Percentiles rank a stretch among this genome's conserved stretches.
Evolutionary conservation across 2,329 filamentous ascomycete genomes (phyloP).

Genomic region (Hymenotorrendiella dingleyae): DNA sequence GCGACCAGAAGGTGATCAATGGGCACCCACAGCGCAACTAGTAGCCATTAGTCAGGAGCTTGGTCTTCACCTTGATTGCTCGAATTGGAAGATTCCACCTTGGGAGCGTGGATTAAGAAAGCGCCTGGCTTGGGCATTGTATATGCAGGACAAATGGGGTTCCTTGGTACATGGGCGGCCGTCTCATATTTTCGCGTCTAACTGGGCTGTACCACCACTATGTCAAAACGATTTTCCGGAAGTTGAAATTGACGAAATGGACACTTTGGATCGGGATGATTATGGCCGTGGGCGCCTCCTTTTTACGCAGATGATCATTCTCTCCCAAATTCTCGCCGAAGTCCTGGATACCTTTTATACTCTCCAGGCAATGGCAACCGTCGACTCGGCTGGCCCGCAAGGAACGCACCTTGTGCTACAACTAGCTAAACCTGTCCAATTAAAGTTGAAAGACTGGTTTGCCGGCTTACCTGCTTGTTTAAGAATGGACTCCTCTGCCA

Average conservation of each 20-base stretch:
- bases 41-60: slow-evolving; percentile 49
- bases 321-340: slow-evolving; percentile 71
- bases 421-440: slow-evolving; percentile 73
- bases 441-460: slow-evolving; percentile 81
- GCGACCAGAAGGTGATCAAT: slow-evolving; percentile 27
- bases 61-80: slow-evolving; percentile 56
- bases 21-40: slow-evolving; percentile 39
- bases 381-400: slow-evolving; percentile 59
- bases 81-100: slow-evolving; percentile 53
- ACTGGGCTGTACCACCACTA: slow-evolving; percentile 74
- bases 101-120: slow-evolving; percentile 59
- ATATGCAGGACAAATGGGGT: slow-evolving; percentile 61
- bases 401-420: slow-evolving; percentile 68
- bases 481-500: slow-evolving; percentile 59
- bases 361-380: slow-evolving; percentile 65
- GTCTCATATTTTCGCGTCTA: slow-evolving; percentile 61
- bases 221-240: slow-evolving; percentile 66
- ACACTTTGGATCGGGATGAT: slow-evolving; percentile 55
- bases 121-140: slow-evolving; percentile 59
- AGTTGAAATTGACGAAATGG: slow-evolving; percentile 57
- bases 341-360: slow-evolving; percentile 82
- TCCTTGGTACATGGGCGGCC: slow-evolving; percentile 68
- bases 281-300: slow-evolving; percentile 62
- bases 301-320: slow-evolving; percentile 69
- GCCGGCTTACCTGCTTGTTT: slow-evolving; percentile 52